Base-by-base conservation (phyloP, 805 yeast species). In the Millerozyma acaciae region DNA sequence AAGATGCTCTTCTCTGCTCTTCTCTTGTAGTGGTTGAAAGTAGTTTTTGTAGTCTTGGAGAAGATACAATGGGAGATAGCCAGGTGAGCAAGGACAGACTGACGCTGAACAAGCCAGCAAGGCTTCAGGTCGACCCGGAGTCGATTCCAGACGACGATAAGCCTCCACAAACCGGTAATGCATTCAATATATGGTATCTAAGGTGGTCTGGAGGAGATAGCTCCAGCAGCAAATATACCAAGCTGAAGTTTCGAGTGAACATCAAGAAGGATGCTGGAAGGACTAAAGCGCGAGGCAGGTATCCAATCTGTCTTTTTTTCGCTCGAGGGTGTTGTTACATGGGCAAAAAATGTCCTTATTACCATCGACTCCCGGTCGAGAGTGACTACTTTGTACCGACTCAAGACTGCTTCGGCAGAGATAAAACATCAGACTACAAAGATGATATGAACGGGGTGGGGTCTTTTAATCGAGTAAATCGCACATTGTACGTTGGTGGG, bases 381-480 rank as follows among this genome's bases (percentile, higher is more conserved):
- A 49, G 55, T 5, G 96, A 89, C 48, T 56, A 65, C 23, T 67
- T 67, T 28, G 70, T 78, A 2, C 70, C 80, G 2, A 76, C 87
- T 0, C 68, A 76, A 16, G 98, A 90, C 58, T 89, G 97, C 50
- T 90, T 90, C 66, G 97, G 97, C 2, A 65, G 98, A 38, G 95
- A 85, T 50, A 86, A 84, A 55, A 82, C 82, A 42, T 68, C 83
- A 1, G 83, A 78, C 30, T 86, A 85, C 48, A 64, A 88, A 44
- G 96, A 90, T 44, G 97, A 90, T 57, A 88, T 88, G 96, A 78
- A 83, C 18, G 98, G 98, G 21, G 81, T 88, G 3, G 98, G 97
- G 0, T 78, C 86, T 16, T 79, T 90, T 51, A 68, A 73, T 44
- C 61, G 67, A 22, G 65, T 66, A n/a, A 89, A 88, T 51, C 60